A percentile compares a stretch with the other conserved stretches of the same genome.
Conservation (phyloP, 2,329 filamentous ascomycete species). For the Colletotrichum echinochloae region DNA sequence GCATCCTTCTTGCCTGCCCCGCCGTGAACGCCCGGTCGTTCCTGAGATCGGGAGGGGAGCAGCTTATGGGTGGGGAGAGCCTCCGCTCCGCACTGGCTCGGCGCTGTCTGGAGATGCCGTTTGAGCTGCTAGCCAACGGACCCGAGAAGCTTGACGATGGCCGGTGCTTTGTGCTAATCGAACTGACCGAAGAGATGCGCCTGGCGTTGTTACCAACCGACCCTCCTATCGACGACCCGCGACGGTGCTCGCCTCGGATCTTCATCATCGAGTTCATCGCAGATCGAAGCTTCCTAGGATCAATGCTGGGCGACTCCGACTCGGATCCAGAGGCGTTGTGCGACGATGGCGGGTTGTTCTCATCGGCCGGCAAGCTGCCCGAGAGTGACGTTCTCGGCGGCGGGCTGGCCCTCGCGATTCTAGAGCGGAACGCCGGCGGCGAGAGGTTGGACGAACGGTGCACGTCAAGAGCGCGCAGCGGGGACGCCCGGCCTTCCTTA, state of each 20-base stretch:
- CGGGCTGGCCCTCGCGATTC: slow-evolving; percentile 47
- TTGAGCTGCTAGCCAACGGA: slow-evolving; percentile 61
- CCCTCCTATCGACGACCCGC: slow-evolving; percentile 55
- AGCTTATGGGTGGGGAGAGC: slow-evolving; percentile 65
- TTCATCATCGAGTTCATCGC: slow-evolving; percentile 66
- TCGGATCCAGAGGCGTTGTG: slow-evolving; percentile 57
- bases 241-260: slow-evolving; percentile 52
- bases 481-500: slow-evolving; percentile 59
- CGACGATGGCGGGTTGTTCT: slow-evolving; percentile 64
- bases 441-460: slow-evolving; percentile 64
- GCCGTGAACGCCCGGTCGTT: slow-evolving; percentile 60
- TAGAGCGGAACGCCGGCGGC: slow-evolving; percentile 53
- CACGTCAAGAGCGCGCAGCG: slow-evolving; percentile 64
- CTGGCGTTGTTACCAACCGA: slow-evolving; percentile 52
- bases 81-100: slow-evolving; percentile 63
- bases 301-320: slow-evolving; percentile 63
- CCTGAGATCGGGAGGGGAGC: slow-evolving; percentile 58
- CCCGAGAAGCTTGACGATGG: slow-evolving; percentile 54
- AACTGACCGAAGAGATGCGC: slow-evolving; percentile 58
- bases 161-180: slow-evolving; percentile 24
- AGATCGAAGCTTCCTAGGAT: slow-evolving; percentile 66
- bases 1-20: slow-evolving; percentile 69
- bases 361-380: slow-evolving; percentile 54
- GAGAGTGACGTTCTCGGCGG: slow-evolving; percentile 51
- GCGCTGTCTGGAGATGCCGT: slow-evolving; percentile 67